Base-by-base conservation (phyloP, 1,139 yeast genomes). In the Starmera stellimalicola region DNA sequence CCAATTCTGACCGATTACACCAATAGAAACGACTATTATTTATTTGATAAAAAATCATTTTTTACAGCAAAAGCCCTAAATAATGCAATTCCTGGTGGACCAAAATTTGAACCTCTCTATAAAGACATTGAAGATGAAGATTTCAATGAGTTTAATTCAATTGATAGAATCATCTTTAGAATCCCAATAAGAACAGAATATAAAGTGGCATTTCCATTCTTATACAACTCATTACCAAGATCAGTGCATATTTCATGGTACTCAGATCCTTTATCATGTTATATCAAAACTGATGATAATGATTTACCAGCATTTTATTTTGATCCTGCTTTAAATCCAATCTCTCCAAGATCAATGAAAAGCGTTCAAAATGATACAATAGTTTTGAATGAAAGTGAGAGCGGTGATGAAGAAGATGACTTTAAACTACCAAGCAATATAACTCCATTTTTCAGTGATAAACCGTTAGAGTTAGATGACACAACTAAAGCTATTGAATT, bases 51-150 rank as follows among this genome's bases (percentile, higher is more conserved):
- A 38, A 68, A 78, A 37, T 68, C 95, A 0, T 82, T 91, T 42
- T 73, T 80, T 52, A 87, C 96, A 0, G 94, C 97, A 1, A 91
- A 91, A 50, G 91, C 94, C 7, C 65, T 93, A 38, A 87, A 87
- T 50, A 68, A 78, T 34, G 79, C 94, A 1, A 65, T 91, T 27
- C 96, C 96, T 0, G 95, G 95, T 4, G 99, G 98, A 0, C 98
- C 99, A 5, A 84, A 80, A 51, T 91, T 88, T 55, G 97, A 88
- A 56, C 95, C 95, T 0, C 57, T 88, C n/a, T 76, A 65, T 57
- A 77, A 77, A 38, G 81, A 78, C 36, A 63, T 65, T 23, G 77
- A 78, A 43, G 77, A 78, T 4, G 79, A 72, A 27, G 96, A 87
- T 50, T 81, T 71, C 53, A 84, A 85, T 32, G 97, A 91, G 53